A percentile compares a stretch with the other conserved stretches of the same genome.
Evolutionary conservation across 129 eudicot genomes (phyloP).

Genomic region (Ambrosia artemisiifolia): DNA sequence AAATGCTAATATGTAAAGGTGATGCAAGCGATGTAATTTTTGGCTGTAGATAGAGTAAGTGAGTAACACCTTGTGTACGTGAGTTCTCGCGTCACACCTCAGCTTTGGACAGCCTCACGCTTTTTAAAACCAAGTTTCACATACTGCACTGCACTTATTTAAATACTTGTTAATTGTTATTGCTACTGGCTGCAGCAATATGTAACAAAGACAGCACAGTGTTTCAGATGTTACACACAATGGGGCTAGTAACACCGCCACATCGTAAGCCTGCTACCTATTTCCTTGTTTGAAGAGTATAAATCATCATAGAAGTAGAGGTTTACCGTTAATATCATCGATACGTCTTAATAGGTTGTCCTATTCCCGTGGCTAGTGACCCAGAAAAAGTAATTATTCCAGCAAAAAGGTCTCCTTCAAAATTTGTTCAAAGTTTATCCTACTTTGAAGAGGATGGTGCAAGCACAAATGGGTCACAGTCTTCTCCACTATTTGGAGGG

Average conservation of each 20-base stretch:
- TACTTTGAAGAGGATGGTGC: slow-evolving; percentile 61
- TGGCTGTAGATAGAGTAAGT: no score
- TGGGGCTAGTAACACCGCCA: slow-evolving; percentile 86
- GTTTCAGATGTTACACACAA: slow-evolving; percentile 58
- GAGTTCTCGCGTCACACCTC: no score
- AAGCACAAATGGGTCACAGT: slow-evolving; percentile 48
- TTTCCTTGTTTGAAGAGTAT: background rate
- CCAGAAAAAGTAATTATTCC: slow-evolving; percentile 74
- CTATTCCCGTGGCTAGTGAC: slow-evolving; percentile 72
- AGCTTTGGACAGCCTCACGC: no score
- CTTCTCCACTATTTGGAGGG: slow-evolving; percentile 85
- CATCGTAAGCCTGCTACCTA: slow-evolving; percentile 64
- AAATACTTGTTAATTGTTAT: background rate
- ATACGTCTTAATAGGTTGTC: slow-evolving; percentile 56
- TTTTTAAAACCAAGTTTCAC: no score
- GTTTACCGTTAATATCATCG: slow-evolving; percentile 12
- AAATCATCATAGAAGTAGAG: background rate
- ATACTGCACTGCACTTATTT: background rate
- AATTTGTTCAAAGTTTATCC: slow-evolving; percentile 57
- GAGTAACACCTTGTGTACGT: no score
- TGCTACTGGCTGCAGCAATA: slow-evolving; percentile 48
- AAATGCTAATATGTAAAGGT: no score
- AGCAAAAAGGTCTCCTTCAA: slow-evolving; percentile 50
- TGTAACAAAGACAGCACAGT: slow-evolving; percentile 90
- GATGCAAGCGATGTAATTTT: no score